Percentiles rank a stretch among this genome's conserved stretches.
Evolutionary conservation across 2,329 filamentous ascomycete species (phyloP).

Genomic region (Niveomyces coronatus): DNA sequence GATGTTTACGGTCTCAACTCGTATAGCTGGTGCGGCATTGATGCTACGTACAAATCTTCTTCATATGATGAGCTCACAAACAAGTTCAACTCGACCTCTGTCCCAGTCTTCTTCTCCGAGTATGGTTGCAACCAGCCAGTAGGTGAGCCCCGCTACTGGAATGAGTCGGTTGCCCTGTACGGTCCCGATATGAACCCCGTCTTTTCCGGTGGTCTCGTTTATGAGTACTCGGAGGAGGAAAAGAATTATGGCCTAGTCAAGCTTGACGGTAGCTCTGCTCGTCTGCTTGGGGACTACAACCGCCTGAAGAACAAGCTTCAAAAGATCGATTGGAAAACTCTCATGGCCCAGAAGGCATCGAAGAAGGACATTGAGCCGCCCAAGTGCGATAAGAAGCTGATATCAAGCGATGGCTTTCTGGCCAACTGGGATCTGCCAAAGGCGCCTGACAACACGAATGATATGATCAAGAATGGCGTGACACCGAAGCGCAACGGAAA

Average conservation of each 20-base stretch:
- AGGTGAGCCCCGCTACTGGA: constrained; percentile 60
- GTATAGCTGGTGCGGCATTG: constrained; percentile 57
- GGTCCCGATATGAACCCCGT: constrained; percentile 55
- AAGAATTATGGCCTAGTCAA: constrained; percentile 57
- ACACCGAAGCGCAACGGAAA: constrained; percentile 52
- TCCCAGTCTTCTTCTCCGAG: constrained; percentile 77
- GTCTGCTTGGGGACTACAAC: constrained; percentile 55
- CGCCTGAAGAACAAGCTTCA: constrained; percentile 66
- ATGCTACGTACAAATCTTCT: constrained; percentile 51
- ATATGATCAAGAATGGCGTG: constrained; percentile 70
- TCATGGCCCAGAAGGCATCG: constrained; percentile 53
- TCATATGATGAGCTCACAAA: constrained; percentile 53
- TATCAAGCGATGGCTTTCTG: constrained; percentile 58
- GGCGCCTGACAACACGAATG: constrained; percentile 55
- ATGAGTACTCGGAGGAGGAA: constrained; percentile 66
- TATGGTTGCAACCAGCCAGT: constrained; percentile 59
- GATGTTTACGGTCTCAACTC: constrained; percentile 70
- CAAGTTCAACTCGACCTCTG: constrained; percentile 53
- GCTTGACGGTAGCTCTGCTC: constrained; percentile 46
- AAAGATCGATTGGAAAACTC: constrained; percentile 58
- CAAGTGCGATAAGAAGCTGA: constrained; percentile 55
- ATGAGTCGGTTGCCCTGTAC: constrained; percentile 66
- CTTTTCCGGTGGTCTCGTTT: constrained; percentile 69
- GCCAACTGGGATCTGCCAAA: constrained; percentile 69
- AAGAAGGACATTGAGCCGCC: constrained; percentile 43